Evolutionary conservation across 73 alveolate genomes (phyloP).

Genomic region (Paramecium primaurelia): DNA sequence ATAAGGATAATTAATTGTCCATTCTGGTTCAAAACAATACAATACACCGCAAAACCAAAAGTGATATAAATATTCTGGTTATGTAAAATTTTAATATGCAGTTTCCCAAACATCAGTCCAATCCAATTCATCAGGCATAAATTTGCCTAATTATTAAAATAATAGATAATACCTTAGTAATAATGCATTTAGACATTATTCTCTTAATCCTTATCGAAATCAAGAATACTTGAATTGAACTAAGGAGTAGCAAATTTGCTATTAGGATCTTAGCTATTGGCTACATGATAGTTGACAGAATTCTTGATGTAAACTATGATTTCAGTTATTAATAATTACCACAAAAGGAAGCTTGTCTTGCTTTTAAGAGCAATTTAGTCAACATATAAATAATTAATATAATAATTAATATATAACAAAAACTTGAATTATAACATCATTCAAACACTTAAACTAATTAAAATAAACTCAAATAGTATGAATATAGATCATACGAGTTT

Average conservation of each 20-base stretch:
- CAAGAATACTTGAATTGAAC: constrained; percentile 10
- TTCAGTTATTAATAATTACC: background rate
- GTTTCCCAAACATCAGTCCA: constrained; percentile 65
- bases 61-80: constrained; percentile 63
- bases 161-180: background rate
- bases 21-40: constrained; percentile 68
- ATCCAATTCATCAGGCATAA: constrained; percentile 63
- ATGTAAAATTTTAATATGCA: constrained; percentile 41
- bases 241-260: background rate
- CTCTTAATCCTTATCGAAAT: constrained; percentile 32
- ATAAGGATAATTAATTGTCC: constrained; percentile 83
- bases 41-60: constrained; percentile 63
- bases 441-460: background rate
- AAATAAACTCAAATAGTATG: too few relatives aligned
- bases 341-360: background rate
- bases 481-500: background rate
- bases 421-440: background rate
- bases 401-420: background rate
- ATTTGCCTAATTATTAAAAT: constrained; percentile 7
- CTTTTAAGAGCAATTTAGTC: background rate
- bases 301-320: background rate
- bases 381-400: background rate
- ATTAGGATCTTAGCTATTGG: constrained; percentile 13
- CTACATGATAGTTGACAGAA: background rate
- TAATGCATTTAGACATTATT: constrained; percentile 29